These are phyloP conservation scores for Sclerotinia trifoliorum DNA, from an alignment of 2,329 filamentous ascomycete species.

Conservation along the genomic window DNA sequence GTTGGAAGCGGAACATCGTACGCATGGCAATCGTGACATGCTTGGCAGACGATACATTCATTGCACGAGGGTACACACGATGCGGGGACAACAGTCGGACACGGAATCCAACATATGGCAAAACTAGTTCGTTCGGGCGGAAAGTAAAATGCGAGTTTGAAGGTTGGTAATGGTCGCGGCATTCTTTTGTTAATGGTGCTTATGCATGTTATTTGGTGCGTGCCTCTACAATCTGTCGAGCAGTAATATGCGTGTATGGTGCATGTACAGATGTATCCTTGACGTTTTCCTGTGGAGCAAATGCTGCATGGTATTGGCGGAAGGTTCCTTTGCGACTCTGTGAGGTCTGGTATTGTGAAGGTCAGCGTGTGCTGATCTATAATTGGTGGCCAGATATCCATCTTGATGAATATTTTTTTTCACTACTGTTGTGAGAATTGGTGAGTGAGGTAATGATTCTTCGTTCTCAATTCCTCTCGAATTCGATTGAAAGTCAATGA, in stretches of 20 bases:
- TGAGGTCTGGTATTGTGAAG: background rate
- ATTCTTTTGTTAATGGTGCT: background rate
- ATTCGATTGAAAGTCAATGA: background rate
- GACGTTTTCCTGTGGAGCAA: background rate
- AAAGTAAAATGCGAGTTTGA: slow-evolving; percentile 5
- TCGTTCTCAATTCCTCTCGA: background rate
- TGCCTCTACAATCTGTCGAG: background rate
- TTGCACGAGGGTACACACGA: background rate
- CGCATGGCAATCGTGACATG: background rate
- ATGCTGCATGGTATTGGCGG: background rate
- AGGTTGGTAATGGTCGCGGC: background rate
- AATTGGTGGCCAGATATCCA: background rate
- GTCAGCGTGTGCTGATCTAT: background rate
- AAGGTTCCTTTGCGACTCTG: background rate
- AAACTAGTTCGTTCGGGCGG: slow-evolving; percentile 50
- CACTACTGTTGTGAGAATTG: background rate
- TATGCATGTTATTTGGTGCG: background rate
- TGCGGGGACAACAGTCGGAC: background rate
- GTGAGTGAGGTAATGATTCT: background rate
- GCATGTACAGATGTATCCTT: background rate
- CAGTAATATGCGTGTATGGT: background rate
- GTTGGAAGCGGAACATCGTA: background rate
- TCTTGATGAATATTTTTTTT: background rate
- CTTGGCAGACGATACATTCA: background rate
- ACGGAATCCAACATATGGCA: background rate